phyloP scores from a whole-genome alignment of 306 rosid genomes.

The Cucumis melo region DNA sequence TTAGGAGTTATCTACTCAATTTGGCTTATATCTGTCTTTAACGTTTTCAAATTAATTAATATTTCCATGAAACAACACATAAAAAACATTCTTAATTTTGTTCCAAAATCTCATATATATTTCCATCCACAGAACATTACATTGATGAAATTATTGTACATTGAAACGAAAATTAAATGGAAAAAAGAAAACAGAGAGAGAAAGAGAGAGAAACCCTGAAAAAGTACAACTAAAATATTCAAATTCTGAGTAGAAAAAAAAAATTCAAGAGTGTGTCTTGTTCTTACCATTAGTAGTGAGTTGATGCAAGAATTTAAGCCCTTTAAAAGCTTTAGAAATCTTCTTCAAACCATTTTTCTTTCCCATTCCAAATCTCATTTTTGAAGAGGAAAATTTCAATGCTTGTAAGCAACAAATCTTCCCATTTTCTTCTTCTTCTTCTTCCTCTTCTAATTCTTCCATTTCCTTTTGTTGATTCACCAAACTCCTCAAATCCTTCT shows the following conservation, averaged over 20 bases:
- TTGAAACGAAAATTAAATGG: background rate
- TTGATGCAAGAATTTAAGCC: conserved; percentile 64
- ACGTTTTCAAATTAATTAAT: too few relatives aligned
- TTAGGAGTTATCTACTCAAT: too few relatives aligned
- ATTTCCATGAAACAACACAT: too few relatives aligned
- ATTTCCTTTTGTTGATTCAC: background rate
- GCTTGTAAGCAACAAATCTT: conserved; percentile 82
- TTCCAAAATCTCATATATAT: background rate
- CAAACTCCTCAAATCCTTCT: conserved; percentile 36
- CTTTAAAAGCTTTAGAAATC: conserved; percentile 77
- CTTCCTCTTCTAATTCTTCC: conserved; percentile 20
- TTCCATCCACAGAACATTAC: background rate
- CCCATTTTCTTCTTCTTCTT: conserved; percentile 18
- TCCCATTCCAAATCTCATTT: conserved; percentile 83
- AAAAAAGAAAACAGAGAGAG: background rate
- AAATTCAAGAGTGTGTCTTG: background rate
- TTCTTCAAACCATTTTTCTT: conserved; percentile 50
- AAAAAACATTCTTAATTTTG: background rate
- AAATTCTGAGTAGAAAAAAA: background rate
- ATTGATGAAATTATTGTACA: background rate
- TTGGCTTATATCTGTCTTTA: too few relatives aligned
- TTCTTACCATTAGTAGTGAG: background rate
- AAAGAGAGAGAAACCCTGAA: background rate
- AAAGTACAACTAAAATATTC: background rate
- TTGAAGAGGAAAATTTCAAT: conserved; percentile 72